These are phyloP conservation scores for Fusarium sp. DNA, from an alignment of 2,329 filamentous ascomycete species.

Conservation along the genomic window DNA sequence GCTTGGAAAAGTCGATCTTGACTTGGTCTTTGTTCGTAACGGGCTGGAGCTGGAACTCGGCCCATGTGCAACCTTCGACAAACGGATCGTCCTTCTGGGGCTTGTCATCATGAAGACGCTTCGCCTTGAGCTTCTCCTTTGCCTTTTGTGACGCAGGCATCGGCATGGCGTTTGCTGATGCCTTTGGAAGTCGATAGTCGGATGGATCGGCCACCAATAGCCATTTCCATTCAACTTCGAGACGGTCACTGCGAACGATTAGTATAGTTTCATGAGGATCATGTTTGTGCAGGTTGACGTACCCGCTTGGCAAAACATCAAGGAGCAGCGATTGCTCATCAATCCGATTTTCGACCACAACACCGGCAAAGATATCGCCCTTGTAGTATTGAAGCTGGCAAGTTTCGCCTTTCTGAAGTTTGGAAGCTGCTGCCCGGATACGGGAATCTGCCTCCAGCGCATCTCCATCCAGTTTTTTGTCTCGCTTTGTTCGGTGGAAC, in stretches of 20 bases:
- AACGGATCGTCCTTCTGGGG: conserved; percentile 75
- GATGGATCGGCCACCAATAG: conserved; percentile 76
- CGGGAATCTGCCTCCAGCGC: conserved; percentile 76
- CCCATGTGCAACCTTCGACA: conserved; percentile 76
- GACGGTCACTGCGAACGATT: conserved; percentile 68
- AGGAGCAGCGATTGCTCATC: conserved; percentile 81
- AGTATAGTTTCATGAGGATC: conserved; percentile 46
- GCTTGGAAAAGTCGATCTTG: conserved; percentile 77
- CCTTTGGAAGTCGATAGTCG: conserved; percentile 78
- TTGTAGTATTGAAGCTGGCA: conserved; percentile 88
- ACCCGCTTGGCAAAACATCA: conserved; percentile 87
- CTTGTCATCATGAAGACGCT: conserved; percentile 68
- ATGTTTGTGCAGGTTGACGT: conserved; percentile 52
- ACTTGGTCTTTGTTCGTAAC: conserved; percentile 68
- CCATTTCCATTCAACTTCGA: conserved; percentile 89
- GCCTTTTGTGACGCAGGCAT: conserved; percentile 72
- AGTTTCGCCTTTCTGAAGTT: conserved; percentile 77
- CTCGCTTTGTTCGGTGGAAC: conserved; percentile 89
- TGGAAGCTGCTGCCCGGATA: conserved; percentile 74
- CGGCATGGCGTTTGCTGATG: conserved; percentile 76
- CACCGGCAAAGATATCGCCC: conserved; percentile 89
- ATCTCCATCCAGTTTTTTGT: conserved; percentile 77
- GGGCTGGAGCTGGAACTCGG: conserved; percentile 78
- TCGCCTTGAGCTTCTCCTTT: conserved; percentile 75
- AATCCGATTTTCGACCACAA: conserved; percentile 83